Evolutionary conservation across 768 basidiomycete species (phyloP), one percentile per base, ranked within the genome.

Genomic region (Leccinellum albellum): DNA sequence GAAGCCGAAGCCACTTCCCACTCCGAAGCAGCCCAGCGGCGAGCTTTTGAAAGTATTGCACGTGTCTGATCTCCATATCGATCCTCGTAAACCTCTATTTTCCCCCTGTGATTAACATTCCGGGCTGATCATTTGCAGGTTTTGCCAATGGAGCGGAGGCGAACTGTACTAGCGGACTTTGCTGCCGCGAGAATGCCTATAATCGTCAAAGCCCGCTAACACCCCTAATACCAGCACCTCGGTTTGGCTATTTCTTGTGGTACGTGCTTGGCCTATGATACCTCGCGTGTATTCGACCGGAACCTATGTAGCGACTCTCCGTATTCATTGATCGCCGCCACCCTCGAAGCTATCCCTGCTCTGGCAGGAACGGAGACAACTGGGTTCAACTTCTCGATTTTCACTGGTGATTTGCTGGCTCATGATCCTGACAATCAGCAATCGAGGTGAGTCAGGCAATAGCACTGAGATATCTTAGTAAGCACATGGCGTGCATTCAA

Each of bases 51-150:
- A 88, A 66, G 83, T 90, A 0, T 70, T 91, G 56, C 89, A 91
- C 66, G 55, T 91, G n/a, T 88, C 87, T 1, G 89, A 91, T 64
- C 76, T 88, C 55, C 89, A 90, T 67, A 71, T 91, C 51, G 89
- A 91, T 68, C 85, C 88, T 37, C 79, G 88, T 86, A 62, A 50
- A 79, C 63, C 20, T 24, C 21, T 23, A 13, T 20, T 26, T 9
- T 20, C 32, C 29, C 33, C 26, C 44, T 52, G 35, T 45, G 24
- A 21, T 48, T 49, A 28, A 20, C 45, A 28, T 44, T 14, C 59
- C 12, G 12, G n/a, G 6, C 48, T 55, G 12, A 59, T 54, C 49
- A 3, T 20, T 46, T 20, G 49, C 59, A 88, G 87, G 88, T 23
- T 89, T 82, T 64, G 77, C 84, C 24, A 89, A 81, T 23, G 83